Evolutionary conservation across 495 filamentous ascomycete species (phyloP), one percentile per base, ranked within the genome.

Genomic region (Corynascus novoguineensis): DNA sequence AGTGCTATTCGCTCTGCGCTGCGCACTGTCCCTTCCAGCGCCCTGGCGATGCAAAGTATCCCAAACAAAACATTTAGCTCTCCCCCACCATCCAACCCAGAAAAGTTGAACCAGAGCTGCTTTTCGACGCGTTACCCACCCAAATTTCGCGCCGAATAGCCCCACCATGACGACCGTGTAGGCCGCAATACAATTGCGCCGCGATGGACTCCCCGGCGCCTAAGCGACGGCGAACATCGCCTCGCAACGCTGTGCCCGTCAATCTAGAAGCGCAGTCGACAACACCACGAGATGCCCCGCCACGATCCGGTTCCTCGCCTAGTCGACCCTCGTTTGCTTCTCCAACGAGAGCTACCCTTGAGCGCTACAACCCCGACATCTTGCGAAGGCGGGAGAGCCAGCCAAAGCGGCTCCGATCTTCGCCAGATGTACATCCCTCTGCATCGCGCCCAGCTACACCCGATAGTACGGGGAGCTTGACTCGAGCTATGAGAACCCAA

Each of bases 221-320:
- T n/a, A 86, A 88, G 66, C 74, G 82, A 61, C 83, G 83, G 56
- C 84, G 79, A 66, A 85, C 76, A 31, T 82, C 79, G 55, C 78
- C 78, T 7, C 70, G 67, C 21, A 70, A 71, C n/a, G 71, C 69
- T 1, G 53, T 70, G 44, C 55, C 68, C 22, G 52, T 71, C 58
- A 68, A 65, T 31, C 42, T 54, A 48, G 44, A 53, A 31, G 12
- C 57, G 57, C 54, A 38, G 53, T 42, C 63, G 58, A 60, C 60
- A 44, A 57, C 68, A 52, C 47, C 62, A 11, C 48, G 14, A 29
- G 60, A 61, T 15, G 32, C 62, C 24, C 48, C 45, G 1, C 25
- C 50, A 17, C 21, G 22, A 22, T 15, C 35, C 28, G 34, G 24
- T 12, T 41, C 56, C n/a, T 51, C 48, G 5, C 5, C 57, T 1